Evolutionary conservation across 2,329 filamentous ascomycete genomes (phyloP).

Genomic region (Epichloe bromicola): DNA sequence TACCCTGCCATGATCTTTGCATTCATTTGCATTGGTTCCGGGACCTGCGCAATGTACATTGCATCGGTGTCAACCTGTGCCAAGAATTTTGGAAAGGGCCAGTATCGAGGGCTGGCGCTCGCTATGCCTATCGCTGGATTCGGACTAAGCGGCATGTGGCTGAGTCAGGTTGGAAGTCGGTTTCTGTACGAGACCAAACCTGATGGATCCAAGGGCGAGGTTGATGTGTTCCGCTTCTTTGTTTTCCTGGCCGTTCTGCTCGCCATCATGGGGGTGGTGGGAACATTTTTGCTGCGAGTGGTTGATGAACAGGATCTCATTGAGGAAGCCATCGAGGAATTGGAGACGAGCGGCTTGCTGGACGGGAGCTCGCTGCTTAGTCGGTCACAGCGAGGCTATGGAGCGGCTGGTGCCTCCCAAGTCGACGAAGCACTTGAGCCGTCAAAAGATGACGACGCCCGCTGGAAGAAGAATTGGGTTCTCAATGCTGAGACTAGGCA

Average conservation of each 20-base stretch:
- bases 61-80: slow-evolving; percentile 87
- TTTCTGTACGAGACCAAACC: slow-evolving; percentile 57
- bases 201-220: slow-evolving; percentile 49
- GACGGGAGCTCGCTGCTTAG: slow-evolving; percentile 62
- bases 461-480: slow-evolving; percentile 74
- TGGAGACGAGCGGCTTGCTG: slow-evolving; percentile 78
- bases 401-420: slow-evolving; percentile 39
- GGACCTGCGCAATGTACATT: slow-evolving; percentile 81
- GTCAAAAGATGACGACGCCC: slow-evolving; percentile 32
- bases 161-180: slow-evolving; percentile 74
- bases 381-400: slow-evolving; percentile 43
- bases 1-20: slow-evolving; percentile 75
- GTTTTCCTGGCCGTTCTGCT: slow-evolving; percentile 69
- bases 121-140: slow-evolving; percentile 87
- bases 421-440: slow-evolving; percentile 27
- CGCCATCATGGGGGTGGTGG: slow-evolving; percentile 55
- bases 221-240: slow-evolving; percentile 78
- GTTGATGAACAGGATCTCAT: slow-evolving; percentile 81
- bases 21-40: slow-evolving; percentile 72
- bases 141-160: slow-evolving; percentile 89
- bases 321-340: slow-evolving; percentile 75
- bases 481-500: slow-evolving; percentile 80
- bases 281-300: slow-evolving; percentile 60
- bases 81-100: slow-evolving; percentile 91
- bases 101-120: slow-evolving; percentile 76